phyloP scores from a whole-genome alignment of 2,329 filamentous ascomycete species.

The Juglanconis oblonga region DNA sequence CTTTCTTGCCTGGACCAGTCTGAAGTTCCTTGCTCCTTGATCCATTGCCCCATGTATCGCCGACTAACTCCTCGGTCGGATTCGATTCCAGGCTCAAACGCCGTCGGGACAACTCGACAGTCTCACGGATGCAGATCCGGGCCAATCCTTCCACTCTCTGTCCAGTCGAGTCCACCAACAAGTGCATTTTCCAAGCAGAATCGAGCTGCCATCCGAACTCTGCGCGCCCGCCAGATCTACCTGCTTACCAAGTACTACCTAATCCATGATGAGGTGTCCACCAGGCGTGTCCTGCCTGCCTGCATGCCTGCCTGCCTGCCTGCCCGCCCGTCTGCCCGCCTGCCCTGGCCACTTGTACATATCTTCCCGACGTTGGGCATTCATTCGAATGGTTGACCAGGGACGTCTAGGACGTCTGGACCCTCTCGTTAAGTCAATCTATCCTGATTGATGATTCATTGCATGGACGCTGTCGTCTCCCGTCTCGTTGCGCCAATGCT shows the following conservation, averaged over 20 bases:
- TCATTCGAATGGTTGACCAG: too few relatives aligned
- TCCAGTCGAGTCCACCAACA: background rate
- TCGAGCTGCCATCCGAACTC: background rate
- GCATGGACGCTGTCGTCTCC: background rate
- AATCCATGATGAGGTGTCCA: background rate
- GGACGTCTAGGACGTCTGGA: too few relatives aligned
- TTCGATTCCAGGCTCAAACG: background rate
- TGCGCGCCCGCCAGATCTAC: background rate
- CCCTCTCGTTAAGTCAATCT: slow-evolving; percentile 2
- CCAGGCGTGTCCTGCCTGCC: too few relatives aligned
- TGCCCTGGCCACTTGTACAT: background rate
- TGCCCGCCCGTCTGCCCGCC: too few relatives aligned
- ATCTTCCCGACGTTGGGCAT: background rate
- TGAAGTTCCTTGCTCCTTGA: too few relatives aligned
- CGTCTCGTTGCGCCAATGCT: background rate
- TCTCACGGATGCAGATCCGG: too few relatives aligned
- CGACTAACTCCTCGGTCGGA: slow-evolving; percentile 7
- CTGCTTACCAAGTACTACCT: background rate
- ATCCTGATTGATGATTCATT: slow-evolving; percentile 8
- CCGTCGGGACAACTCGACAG: background rate
- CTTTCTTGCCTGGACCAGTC: too few relatives aligned
- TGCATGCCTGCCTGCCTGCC: too few relatives aligned
- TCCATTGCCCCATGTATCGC: background rate
- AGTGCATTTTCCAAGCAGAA: background rate
- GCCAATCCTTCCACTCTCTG: too few relatives aligned